phyloP scores from a whole-genome alignment of 306 rosid genomes.

The Phaseolus lunatus region DNA sequence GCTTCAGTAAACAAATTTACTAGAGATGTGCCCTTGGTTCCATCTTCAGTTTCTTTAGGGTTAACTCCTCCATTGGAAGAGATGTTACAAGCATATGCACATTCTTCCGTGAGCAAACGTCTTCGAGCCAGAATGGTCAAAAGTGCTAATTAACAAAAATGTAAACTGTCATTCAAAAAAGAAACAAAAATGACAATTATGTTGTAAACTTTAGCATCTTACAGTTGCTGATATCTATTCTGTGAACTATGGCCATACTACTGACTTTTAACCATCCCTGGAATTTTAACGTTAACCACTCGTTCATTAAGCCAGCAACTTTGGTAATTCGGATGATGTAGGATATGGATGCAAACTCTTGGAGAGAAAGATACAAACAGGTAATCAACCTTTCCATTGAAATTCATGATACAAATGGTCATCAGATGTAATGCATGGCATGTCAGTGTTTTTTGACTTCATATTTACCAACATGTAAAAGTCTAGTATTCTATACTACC shows the following conservation, averaged over 20 bases:
- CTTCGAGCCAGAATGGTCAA: slow-evolving; percentile 76
- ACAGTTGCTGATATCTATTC: slow-evolving; percentile 29
- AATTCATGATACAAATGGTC: slow-evolving; percentile 9
- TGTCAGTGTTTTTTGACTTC: slow-evolving; percentile 14
- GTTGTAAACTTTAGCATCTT: slow-evolving; percentile 1
- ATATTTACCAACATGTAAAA: not conserved
- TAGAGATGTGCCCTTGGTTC: slow-evolving; percentile 56
- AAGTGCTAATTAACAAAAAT: slow-evolving; percentile 63
- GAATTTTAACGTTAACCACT: slow-evolving; percentile 11
- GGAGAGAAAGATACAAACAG: slow-evolving; percentile 30
- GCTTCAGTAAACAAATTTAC: slow-evolving; percentile 80
- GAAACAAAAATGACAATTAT: slow-evolving; percentile 26
- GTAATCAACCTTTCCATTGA: slow-evolving; percentile 19
- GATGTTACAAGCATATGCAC: slow-evolving; percentile 53
- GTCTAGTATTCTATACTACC: not conserved
- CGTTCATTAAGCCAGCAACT: slow-evolving; percentile 20
- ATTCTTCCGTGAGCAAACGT: slow-evolving; percentile 62
- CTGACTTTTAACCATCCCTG: slow-evolving; percentile 18
- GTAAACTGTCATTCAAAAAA: slow-evolving; percentile 43
- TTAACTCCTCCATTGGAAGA: slow-evolving; percentile 53
- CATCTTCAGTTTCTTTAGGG: slow-evolving; percentile 51
- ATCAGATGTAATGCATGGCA: slow-evolving; percentile 15
- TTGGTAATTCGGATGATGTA: not conserved
- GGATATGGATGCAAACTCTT: not conserved
- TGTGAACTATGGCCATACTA: slow-evolving; percentile 31